A percentile compares a stretch with the other conserved stretches of the same genome.
phyloP scores from a whole-genome alignment of 495 filamentous ascomycete species.

The Hyaloscypha variabilis region DNA sequence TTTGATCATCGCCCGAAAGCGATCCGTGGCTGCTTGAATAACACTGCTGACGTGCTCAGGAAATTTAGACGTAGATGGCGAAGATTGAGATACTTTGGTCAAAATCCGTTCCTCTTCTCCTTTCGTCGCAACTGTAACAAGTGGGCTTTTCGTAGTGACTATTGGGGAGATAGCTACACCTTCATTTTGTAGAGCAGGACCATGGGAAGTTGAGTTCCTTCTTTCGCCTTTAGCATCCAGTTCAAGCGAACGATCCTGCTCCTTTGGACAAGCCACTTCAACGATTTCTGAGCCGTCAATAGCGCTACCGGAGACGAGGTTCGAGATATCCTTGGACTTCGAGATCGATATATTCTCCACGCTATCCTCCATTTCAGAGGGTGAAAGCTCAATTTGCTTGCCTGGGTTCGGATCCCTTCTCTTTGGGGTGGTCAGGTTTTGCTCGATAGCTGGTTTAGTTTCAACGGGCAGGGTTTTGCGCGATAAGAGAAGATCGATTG shows the following conservation, averaged over 20 bases:
- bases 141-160: background rate
- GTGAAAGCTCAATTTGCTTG: background rate
- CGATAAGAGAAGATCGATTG: conserved; percentile 21
- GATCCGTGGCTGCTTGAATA: conserved; percentile 12
- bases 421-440: background rate
- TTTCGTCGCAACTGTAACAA: background rate
- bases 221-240: background rate
- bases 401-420: background rate
- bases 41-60: conserved; percentile 9
- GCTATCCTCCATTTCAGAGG: background rate
- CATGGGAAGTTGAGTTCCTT: background rate
- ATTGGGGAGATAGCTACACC: background rate
- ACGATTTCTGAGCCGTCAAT: background rate
- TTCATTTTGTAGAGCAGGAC: background rate
- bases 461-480: conserved; percentile 1
- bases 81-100: background rate
- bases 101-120: background rate
- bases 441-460: background rate
- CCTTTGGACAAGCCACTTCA: background rate
- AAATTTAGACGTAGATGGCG: background rate
- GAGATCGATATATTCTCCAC: background rate
- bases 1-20: conserved; percentile 19
- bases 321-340: background rate
- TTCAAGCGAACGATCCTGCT: background rate
- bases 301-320: background rate